Base-by-base conservation (phyloP, 257 asterid species). In the Cordia subcordata region DNA sequence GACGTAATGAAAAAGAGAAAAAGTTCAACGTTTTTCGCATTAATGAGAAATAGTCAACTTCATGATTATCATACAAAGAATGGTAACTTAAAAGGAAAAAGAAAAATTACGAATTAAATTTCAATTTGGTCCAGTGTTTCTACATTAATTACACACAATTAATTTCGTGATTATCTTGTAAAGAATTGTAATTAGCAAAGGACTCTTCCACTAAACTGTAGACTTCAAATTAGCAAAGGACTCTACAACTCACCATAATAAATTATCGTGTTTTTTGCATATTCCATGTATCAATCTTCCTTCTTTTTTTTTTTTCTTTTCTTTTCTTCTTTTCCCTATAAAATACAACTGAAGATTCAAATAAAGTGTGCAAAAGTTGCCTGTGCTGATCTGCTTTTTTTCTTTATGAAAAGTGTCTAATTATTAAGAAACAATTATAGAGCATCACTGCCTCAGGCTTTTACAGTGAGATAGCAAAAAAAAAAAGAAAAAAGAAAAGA, bases 381-480 rank as follows among this genome's bases (percentile, higher is more conserved):
- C 38, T 61, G 40, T 51, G 18, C 20, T 62, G 57, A 39, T 58
- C n/a, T n/a, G n/a, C n/a, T 16, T 35, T 66, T 58, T 23, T 57
- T 58, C 40, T 15, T 37, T 13, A 55, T 32, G 21, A 59, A 40
- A 23, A 14, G 65, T 56, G 55, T 55, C 54, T 56, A 33, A 57
- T 42, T 39, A 18, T 63, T 69, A 44, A 66, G 62, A 42, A 65
- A 58, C 63, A 20, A 57, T 57, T 19, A 66, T 66, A 66, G 47
- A 66, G 22, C 59, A 50, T 58, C 64, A 58, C 35, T 5, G 13
- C 54, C 54, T 27, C 64, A 44, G 58, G 73, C 49, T 58, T 67
- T 66, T 58, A 32, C 33, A 15, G 58, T 52, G 45, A 62, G n/a
- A 62, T n/a, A n/a, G n/a, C n/a, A n/a, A n/a, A n/a, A n/a, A n/a